Percentiles rank a stretch among this genome's conserved stretches.
These are phyloP conservation scores for Sporothrix curviconia DNA, from an alignment of 2,329 filamentous ascomycete genomes.

Conservation along the genomic window DNA sequence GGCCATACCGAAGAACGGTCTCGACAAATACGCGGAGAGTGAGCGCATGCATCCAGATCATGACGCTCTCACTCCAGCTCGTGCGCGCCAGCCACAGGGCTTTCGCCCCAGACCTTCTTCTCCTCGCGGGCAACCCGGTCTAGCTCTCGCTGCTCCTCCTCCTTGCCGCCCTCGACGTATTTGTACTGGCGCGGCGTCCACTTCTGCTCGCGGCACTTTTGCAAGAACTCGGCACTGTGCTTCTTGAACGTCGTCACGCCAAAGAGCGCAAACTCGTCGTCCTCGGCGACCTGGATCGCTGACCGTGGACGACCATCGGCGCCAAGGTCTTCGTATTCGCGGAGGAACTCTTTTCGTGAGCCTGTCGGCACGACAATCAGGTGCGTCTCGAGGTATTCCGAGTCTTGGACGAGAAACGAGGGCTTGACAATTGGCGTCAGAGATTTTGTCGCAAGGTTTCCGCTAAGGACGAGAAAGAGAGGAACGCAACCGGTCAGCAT, in stretches of 20 bases:
- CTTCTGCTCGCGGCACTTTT: conserved; percentile 85
- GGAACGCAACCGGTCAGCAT: no score
- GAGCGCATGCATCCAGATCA: conserved; percentile 92
- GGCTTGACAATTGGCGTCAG: conserved; percentile 85
- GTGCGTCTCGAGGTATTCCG: conserved; percentile 94
- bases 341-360: conserved; percentile 79
- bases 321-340: conserved; percentile 81
- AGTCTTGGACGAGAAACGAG: conserved; percentile 72
- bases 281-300: conserved; percentile 68
- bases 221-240: conserved; percentile 75
- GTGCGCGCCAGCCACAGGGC: conserved; percentile 78
- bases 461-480: conserved; percentile 41
- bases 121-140: conserved; percentile 78
- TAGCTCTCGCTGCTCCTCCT: conserved; percentile 83
- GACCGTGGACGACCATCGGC: conserved; percentile 94
- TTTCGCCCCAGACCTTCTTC: conserved; percentile 86
- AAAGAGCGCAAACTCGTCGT: conserved; percentile 85
- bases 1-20: conserved; percentile 90
- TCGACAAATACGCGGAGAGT: conserved; percentile 92
- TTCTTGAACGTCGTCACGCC: conserved; percentile 94
- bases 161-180: conserved; percentile 80
- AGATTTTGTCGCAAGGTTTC: conserved; percentile 90
- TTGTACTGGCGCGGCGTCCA: conserved; percentile 95
- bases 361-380: conserved; percentile 80
- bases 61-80: conserved; percentile 93